Evolutionary conservation across 2,329 filamentous ascomycete species (phyloP).

Genomic region (Endocalyx cinctus): DNA sequence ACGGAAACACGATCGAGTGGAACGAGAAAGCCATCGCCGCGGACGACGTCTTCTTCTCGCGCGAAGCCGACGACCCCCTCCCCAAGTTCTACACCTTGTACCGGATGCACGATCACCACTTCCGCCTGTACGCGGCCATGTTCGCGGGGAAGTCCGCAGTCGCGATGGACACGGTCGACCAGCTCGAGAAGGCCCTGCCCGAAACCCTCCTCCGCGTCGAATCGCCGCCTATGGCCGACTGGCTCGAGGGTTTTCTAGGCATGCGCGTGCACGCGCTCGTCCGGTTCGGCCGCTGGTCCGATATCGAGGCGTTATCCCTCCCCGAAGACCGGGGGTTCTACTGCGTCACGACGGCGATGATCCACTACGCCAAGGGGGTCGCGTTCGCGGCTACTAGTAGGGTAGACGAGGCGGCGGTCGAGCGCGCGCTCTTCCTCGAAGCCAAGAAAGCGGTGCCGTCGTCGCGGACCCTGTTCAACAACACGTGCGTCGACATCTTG

Average conservation of each 20-base stretch:
- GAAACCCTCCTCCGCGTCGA: slow-evolving; percentile 59
- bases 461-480: slow-evolving; percentile 65
- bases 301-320: slow-evolving; percentile 52
- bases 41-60: slow-evolving; percentile 61
- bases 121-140: slow-evolving; percentile 73
- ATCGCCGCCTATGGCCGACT: slow-evolving; percentile 73
- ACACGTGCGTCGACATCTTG: slow-evolving; percentile 60
- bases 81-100: slow-evolving; percentile 81
- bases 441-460: slow-evolving; percentile 49
- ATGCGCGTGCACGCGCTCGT: slow-evolving; percentile 66
- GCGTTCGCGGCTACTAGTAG: slow-evolving; percentile 57
- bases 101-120: slow-evolving; percentile 70
- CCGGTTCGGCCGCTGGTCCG: slow-evolving; percentile 68
- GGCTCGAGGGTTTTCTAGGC: slow-evolving; percentile 66
- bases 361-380: slow-evolving; percentile 63
- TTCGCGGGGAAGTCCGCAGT: slow-evolving; percentile 62
- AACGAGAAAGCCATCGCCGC: slow-evolving; percentile 64
- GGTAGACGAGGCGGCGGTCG: slow-evolving; percentile 48
- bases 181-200: slow-evolving; percentile 59
- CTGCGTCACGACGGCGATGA: slow-evolving; percentile 64
- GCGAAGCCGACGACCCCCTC: slow-evolving; percentile 52
- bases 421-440: slow-evolving; percentile 46
- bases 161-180: slow-evolving; percentile 55
- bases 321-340: slow-evolving; percentile 59
- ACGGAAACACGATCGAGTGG: slow-evolving; percentile 59